These are phyloP conservation scores for Tylopilus sp. DNA, from an alignment of 768 basidiomycete genomes.

Conservation along the genomic window DNA sequence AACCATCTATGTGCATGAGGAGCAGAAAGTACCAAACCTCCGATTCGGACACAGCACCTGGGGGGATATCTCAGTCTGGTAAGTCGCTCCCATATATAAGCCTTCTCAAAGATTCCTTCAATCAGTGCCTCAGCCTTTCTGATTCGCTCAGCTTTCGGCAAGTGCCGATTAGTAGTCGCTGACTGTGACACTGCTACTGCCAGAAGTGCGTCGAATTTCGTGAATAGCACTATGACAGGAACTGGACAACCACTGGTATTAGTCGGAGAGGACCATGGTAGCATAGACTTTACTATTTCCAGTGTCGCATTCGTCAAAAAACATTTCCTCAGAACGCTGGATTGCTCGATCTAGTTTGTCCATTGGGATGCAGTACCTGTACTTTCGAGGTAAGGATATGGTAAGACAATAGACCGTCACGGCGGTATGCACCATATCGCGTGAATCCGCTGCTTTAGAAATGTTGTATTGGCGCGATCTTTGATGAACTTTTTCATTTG, in stretches of 20 bases:
- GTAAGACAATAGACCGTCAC: no score
- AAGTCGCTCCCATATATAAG: not conserved
- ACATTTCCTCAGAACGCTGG: not conserved
- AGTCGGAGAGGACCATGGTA: not conserved
- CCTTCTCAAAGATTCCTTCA: not conserved
- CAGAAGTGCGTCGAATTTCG: slow-evolving; percentile 8
- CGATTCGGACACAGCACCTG: not conserved
- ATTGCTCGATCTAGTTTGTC: slow-evolving; percentile 2
- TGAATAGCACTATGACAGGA: slow-evolving; percentile 9
- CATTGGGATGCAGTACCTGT: slow-evolving; percentile 10
- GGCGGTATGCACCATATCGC: not conserved
- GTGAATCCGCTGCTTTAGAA: slow-evolving; percentile 6
- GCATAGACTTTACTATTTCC: not conserved
- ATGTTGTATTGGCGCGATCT: not conserved
- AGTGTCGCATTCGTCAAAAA: slow-evolving; percentile 1
- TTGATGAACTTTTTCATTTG: slow-evolving; percentile 3
- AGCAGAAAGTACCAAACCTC: not conserved
- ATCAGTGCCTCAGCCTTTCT: not conserved
- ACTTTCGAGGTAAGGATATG: no score
- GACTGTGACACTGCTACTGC: not conserved
- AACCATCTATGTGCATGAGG: no score
- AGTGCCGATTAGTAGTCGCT: not conserved
- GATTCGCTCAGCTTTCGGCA: no score
- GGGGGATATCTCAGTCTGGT: not conserved
- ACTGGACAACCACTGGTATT: not conserved